Base-by-base conservation (phyloP, 2,329 filamentous ascomycete genomes). In the Phaeophleospora eucalypticola region DNA sequence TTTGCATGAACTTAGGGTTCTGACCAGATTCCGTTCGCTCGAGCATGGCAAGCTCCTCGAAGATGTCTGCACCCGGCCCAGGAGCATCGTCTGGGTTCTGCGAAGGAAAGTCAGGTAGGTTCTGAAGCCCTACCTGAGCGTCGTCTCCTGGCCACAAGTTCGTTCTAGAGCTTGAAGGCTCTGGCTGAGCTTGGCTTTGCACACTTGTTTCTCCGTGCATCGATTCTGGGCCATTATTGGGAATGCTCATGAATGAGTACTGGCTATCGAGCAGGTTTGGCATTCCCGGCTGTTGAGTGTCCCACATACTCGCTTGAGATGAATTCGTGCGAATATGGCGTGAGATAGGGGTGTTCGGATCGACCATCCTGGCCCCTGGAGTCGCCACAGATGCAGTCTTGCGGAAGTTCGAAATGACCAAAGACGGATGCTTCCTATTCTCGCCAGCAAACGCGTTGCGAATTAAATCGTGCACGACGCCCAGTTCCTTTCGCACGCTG, bases 1-100 rank as follows among this genome's bases (percentile, higher is more conserved):
- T 84, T 36, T 79, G 74, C 80, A 84, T 82, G 57, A 84, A 84
- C 52, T 82, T 78, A 2, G 78, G 72, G 52, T 83, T 79, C 10
- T 74, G 71, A 19, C 79, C 76, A 36, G 78, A 65, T 43, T 79
- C 73, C 17, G 71, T 71, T 2, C 72, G 76, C 56, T 81, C 79
- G 24, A 81, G 65, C 7, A 77, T 76, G 2, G 77, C 77, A 32
- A 82, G 63, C 53, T 81, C 78, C 42, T 81, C 78, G 49, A 81
- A 80, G 43, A 80, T 70, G 14, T 73, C 75, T 3, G 41, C 43
- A 27, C 52, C 54, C 6, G 43, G 24, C 33, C 34, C 44, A 4
- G 42, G 24, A 7, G n/a, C 14, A 20, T 24, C 21, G 18, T 7
- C 21, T 21, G 37, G 18, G 24, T 29, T 29, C 18, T 16, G 6